A percentile compares a stretch with the other conserved stretches of the same genome.
Evolutionary conservation across 768 basidiomycete genomes (phyloP).

Genomic region (Gloeophyllum trabeum): DNA sequence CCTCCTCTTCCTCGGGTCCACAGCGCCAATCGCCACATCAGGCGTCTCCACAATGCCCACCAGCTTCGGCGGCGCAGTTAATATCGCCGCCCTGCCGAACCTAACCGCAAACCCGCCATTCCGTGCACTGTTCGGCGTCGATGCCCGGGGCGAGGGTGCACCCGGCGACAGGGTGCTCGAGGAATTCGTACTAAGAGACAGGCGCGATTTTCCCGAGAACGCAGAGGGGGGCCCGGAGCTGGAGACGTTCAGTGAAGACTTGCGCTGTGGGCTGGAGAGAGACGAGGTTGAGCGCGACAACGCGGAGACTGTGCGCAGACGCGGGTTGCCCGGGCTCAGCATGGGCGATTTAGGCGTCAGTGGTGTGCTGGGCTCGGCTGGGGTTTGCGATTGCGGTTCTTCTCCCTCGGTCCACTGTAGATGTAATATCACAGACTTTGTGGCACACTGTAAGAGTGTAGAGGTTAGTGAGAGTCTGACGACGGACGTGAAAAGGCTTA

Average conservation of each 20-base stretch:
- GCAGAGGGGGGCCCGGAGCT: slow-evolving; percentile 8
- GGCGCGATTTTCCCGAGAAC: slow-evolving; percentile 20
- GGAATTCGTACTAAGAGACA: slow-evolving; percentile 25
- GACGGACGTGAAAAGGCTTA: slow-evolving; percentile 30
- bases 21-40: slow-evolving; percentile 82
- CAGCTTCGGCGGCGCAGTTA: slow-evolving; percentile 77
- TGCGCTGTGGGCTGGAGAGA: slow-evolving; percentile 29
- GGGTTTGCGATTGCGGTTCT: slow-evolving; percentile 7
- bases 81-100: slow-evolving; percentile 60
- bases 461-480: no score
- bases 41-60: slow-evolving; percentile 80
- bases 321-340: slow-evolving; percentile 13
- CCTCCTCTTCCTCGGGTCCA: slow-evolving; percentile 73
- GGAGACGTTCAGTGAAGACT: slow-evolving; percentile 14
- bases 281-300: slow-evolving; percentile 46
- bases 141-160: slow-evolving; percentile 23
- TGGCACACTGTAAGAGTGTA: slow-evolving; percentile 54
- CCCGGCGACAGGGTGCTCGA: slow-evolving; percentile 32
- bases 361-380: slow-evolving; percentile 3
- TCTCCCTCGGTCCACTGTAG: slow-evolving; percentile 77
- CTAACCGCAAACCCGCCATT: slow-evolving; percentile 29
- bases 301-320: slow-evolving; percentile 32
- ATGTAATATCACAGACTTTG: slow-evolving; percentile 78
- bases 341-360: slow-evolving; percentile 12
- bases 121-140: slow-evolving; percentile 19